Percentiles rank a stretch among this genome's conserved stretches.
Conservation (phyloP, 1,284 basidiomycete genomes). For the Rhodotorula sp. region DNA sequence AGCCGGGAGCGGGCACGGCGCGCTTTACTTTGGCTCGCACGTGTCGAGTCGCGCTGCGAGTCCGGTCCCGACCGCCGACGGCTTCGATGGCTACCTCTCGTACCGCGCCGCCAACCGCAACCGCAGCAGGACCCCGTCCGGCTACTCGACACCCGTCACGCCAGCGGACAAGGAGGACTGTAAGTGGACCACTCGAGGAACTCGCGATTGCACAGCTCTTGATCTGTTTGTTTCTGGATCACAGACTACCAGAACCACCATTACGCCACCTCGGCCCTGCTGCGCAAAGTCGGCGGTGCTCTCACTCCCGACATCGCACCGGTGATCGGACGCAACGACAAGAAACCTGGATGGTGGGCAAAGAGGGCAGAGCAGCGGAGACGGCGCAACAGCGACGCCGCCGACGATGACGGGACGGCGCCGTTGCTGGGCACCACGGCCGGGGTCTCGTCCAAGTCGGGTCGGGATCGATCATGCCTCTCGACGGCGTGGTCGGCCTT, state of each 20-base stretch:
- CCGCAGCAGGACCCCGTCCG: slow-evolving; percentile 25
- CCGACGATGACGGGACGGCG: slow-evolving; percentile 3
- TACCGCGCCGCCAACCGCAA: slow-evolving; percentile 27
- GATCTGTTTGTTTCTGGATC: background rate
- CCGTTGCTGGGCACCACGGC: slow-evolving; percentile 17
- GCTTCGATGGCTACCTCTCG: slow-evolving; percentile 27
- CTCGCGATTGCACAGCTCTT: background rate
- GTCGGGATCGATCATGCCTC: slow-evolving; percentile 22
- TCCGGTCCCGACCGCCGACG: slow-evolving; percentile 17
- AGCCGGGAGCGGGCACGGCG: background rate
- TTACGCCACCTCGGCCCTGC: slow-evolving; percentile 33
- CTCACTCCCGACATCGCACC: slow-evolving; percentile 35
- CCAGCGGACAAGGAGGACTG: slow-evolving; percentile 29
- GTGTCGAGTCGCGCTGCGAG: slow-evolving; percentile 26
- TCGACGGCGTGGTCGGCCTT: slow-evolving; percentile 45
- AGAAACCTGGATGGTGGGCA: slow-evolving; percentile 37
- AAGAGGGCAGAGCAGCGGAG: slow-evolving; percentile 20
- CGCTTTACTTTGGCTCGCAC: slow-evolving; percentile 12
- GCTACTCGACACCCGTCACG: slow-evolving; percentile 24
- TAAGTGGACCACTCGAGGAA: background rate
- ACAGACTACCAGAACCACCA: slow-evolving; percentile 31
- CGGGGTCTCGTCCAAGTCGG: slow-evolving; percentile 1
- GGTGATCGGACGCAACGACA: slow-evolving; percentile 29
- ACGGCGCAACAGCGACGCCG: slow-evolving; percentile 20
- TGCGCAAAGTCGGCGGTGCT: slow-evolving; percentile 33